phyloP scores from a whole-genome alignment of 1,139 yeast genomes.

The Lodderomyces oxycetoniae region DNA sequence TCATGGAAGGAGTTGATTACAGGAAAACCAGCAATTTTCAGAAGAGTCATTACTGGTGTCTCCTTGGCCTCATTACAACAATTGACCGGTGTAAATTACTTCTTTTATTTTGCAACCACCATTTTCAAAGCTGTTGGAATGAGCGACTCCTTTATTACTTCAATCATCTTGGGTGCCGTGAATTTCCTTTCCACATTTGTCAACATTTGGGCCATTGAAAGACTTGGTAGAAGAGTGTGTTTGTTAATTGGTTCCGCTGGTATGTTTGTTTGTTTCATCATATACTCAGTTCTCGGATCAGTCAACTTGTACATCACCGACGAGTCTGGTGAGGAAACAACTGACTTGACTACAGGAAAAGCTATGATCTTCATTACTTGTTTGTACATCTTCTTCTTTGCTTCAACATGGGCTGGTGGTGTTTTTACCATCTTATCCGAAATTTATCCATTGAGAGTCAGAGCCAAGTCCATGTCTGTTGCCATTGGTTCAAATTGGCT shows the following conservation, averaged over 20 bases:
- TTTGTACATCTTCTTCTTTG: constrained; percentile 73
- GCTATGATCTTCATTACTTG: constrained; percentile 75
- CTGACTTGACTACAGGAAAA: constrained; percentile 46
- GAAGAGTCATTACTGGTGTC: constrained; percentile 60
- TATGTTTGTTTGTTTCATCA: constrained; percentile 55
- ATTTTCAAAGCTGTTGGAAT: constrained; percentile 73
- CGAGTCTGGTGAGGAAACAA: constrained; percentile 25
- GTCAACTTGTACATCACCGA: constrained; percentile 51
- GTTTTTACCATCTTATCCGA: constrained; percentile 77
- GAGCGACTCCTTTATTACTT: constrained; percentile 65
- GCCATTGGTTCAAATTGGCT: constrained; percentile 77
- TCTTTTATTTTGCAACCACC: constrained; percentile 78
- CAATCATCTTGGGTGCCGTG: constrained; percentile 71
- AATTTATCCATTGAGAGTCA: constrained; percentile 70
- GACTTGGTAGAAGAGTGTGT: constrained; percentile 66
- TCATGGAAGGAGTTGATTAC: constrained; percentile 62
- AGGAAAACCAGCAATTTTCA: constrained; percentile 60
- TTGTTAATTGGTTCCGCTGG: constrained; percentile 44
- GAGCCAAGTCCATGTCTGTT: constrained; percentile 75
- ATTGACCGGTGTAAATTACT: constrained; percentile 75
- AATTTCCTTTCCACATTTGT: constrained; percentile 71
- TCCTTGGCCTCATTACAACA: constrained; percentile 67
- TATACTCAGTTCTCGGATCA: constrained; percentile 57
- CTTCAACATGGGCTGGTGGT: constrained; percentile 83
- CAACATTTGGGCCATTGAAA: constrained; percentile 62